A percentile compares a stretch with the other conserved stretches of the same genome.
Evolutionary conservation across 768 basidiomycete genomes (phyloP).

Genomic region (Lactarius trivialis): DNA sequence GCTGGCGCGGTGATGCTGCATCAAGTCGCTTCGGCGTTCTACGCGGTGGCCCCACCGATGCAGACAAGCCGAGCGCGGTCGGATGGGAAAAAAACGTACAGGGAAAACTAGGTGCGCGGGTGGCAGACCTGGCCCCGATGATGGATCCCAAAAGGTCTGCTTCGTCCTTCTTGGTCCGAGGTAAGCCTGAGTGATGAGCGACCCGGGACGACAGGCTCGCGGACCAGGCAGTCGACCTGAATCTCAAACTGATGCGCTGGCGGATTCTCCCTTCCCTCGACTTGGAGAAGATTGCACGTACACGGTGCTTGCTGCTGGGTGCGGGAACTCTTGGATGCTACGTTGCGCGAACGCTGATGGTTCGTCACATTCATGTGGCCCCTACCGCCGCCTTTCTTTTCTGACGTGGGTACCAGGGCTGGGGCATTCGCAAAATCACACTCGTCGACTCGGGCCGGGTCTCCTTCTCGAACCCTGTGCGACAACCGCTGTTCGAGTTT

Average conservation of each 20-base stretch:
- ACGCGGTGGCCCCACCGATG: conserved; percentile 28
- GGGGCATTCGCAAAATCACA: conserved; percentile 93
- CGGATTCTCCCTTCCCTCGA: conserved; percentile 85
- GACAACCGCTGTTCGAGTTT: conserved; percentile 95
- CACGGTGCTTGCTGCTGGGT: conserved; percentile 81
- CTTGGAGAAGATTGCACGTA: conserved; percentile 76
- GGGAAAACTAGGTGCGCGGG: conserved; percentile 79
- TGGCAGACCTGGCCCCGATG: conserved; percentile 90
- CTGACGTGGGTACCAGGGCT: conserved; percentile 49
- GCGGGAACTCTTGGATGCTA: conserved; percentile 98
- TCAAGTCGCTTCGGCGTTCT: conserved; percentile 60
- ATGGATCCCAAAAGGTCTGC: conserved; percentile 84
- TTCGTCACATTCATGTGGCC: conserved; percentile 28
- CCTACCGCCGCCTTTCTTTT: neutral
- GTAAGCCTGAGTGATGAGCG: neutral
- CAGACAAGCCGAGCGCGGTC: conserved; percentile 53
- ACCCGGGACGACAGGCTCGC: conserved; percentile 53
- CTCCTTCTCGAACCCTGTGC: conserved; percentile 95
- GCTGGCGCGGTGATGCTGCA: conserved; percentile 62
- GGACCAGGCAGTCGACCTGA: conserved; percentile 95
- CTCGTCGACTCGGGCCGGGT: conserved; percentile 88
- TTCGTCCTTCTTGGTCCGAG: neutral
- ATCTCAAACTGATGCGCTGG: conserved; percentile 97
- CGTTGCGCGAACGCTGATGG: conserved; percentile 88
- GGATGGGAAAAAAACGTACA: conserved; percentile 94